phyloP scores from a whole-genome alignment of 768 basidiomycete species.

The Xerocomellus intermedius region DNA sequence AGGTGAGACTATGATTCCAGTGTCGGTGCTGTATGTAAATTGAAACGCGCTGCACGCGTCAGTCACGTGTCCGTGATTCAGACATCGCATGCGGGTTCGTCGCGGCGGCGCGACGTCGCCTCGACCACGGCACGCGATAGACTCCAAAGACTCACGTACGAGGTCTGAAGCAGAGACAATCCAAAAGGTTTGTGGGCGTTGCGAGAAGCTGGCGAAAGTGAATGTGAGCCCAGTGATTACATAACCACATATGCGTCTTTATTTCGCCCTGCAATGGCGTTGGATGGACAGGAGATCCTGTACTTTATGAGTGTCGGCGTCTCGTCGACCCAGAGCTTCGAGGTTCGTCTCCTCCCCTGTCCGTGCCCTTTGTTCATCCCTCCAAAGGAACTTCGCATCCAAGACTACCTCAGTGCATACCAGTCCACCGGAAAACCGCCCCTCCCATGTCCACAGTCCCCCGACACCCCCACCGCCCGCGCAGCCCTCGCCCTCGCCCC shows the following conservation, averaged over 20 bases:
- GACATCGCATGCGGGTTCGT: too few relatives aligned
- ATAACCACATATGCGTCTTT: constrained; percentile 5
- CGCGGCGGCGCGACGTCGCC: too few relatives aligned
- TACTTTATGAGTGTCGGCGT: constrained; percentile 32
- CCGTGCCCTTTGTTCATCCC: neutral
- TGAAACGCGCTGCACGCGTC: constrained; percentile 5
- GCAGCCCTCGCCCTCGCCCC: constrained; percentile 46
- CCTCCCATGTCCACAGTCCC: constrained; percentile 45
- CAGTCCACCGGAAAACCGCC: constrained; percentile 47
- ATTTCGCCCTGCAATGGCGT: constrained; percentile 6
- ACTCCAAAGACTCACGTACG: too few relatives aligned
- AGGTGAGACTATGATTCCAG: too few relatives aligned
- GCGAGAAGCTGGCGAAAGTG: too few relatives aligned
- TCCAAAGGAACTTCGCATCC: constrained; percentile 50
- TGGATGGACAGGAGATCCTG: constrained; percentile 12
- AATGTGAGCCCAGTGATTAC: constrained; percentile 2
- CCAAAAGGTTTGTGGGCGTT: too few relatives aligned
- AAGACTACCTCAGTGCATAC: constrained; percentile 55
- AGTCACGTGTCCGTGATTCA: constrained; percentile 11
- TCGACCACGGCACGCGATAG: too few relatives aligned
- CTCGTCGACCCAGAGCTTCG: constrained; percentile 20
- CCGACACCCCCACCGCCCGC: constrained; percentile 44
- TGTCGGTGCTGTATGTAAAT: too few relatives aligned
- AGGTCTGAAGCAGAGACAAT: too few relatives aligned
- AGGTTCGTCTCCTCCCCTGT: constrained; percentile 14